phyloP scores from a whole-genome alignment of 1,139 yeast species.

The Nakaseomyces delphensis region DNA sequence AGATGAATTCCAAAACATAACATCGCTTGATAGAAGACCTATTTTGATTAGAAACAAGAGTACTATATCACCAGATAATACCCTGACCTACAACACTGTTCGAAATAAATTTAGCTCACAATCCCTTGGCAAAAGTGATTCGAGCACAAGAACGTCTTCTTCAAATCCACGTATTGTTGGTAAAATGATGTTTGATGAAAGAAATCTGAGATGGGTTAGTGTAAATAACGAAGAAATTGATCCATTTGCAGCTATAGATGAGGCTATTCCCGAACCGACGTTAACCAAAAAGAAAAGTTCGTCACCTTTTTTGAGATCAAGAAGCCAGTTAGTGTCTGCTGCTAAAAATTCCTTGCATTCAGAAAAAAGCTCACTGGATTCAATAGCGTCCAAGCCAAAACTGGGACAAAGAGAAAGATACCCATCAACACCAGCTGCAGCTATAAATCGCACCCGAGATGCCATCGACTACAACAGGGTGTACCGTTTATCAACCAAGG shows the following conservation, averaged over 20 bases:
- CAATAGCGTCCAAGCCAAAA: background rate
- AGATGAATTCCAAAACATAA: constrained; percentile 36
- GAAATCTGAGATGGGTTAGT: constrained; percentile 44
- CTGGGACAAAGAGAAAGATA: background rate
- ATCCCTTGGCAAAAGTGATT: background rate
- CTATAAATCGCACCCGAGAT: constrained; percentile 13
- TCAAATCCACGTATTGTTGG: constrained; percentile 32
- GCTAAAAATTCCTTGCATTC: constrained; percentile 5
- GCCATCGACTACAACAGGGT: constrained; percentile 10
- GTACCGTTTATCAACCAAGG: constrained; percentile 21
- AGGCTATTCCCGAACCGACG: constrained; percentile 12
- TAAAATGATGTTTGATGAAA: constrained; percentile 50
- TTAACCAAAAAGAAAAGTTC: constrained; percentile 10
- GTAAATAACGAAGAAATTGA: constrained; percentile 34
- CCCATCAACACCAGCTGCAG: constrained; percentile 2
- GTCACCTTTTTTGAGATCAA: constrained; percentile 22
- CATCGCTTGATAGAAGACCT: constrained; percentile 19
- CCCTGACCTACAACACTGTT: background rate
- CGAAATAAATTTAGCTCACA: constrained; percentile 5
- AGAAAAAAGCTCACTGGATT: constrained; percentile 4
- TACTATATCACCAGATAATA: constrained; percentile 1
- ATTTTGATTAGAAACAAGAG: constrained; percentile 19
- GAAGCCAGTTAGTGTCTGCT: constrained; percentile 17
- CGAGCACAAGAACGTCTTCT: constrained; percentile 4
- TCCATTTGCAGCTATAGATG: constrained; percentile 34